These are phyloP conservation scores for Melampsora occidentalis DNA, from an alignment of 1,284 basidiomycete species.

Conservation along the genomic window DNA sequence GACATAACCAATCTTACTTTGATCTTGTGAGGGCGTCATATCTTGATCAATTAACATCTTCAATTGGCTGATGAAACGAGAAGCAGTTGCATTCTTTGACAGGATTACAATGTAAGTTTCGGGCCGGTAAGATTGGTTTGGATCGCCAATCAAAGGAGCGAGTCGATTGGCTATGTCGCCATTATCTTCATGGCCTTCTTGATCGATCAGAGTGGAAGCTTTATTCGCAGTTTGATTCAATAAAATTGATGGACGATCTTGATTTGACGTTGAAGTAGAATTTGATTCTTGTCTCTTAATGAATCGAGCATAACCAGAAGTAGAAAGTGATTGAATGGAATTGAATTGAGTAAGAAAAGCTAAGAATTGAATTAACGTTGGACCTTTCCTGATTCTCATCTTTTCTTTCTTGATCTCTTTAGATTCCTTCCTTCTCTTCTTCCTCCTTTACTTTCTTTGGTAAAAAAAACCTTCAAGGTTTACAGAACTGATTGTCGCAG, in stretches of 20 bases:
- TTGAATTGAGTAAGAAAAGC: constrained; percentile 4
- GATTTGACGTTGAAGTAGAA: not conserved
- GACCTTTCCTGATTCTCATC: too few species aligned
- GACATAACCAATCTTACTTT: constrained; percentile 32
- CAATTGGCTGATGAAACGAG: not conserved
- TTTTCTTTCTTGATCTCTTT: not conserved
- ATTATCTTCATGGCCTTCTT: not conserved
- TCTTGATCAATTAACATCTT: not conserved
- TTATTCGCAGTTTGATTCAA: not conserved
- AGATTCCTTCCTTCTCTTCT: not conserved
- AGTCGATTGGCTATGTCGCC: not conserved
- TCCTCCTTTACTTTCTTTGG: not conserved
- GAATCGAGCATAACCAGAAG: not conserved
- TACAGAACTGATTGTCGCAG: not conserved
- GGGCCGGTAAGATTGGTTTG: not conserved
- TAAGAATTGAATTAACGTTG: not conserved
- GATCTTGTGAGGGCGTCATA: not conserved
- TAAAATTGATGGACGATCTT: not conserved
- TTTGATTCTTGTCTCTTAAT: not conserved
- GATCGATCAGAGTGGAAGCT: too few species aligned
- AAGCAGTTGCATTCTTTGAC: not conserved
- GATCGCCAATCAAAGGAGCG: not conserved
- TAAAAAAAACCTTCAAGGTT: constrained; percentile 12
- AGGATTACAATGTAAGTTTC: constrained; percentile 3
- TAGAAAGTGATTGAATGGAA: not conserved